phyloP scores from a whole-genome alignment of 2,329 filamentous ascomycete species.

The Aspergillus eucalypticola region DNA sequence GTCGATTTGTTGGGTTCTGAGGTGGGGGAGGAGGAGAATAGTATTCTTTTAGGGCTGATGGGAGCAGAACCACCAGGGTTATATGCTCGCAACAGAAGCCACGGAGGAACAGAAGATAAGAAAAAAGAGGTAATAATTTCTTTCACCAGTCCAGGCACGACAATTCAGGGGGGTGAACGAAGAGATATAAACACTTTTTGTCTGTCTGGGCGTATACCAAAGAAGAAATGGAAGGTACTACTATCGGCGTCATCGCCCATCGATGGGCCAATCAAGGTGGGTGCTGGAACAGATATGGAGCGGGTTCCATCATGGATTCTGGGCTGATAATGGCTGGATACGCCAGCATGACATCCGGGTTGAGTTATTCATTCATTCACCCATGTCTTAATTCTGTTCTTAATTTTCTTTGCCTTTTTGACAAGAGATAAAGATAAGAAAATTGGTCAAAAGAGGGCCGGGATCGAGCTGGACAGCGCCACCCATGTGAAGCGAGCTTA shows the following conservation, averaged over 20 bases:
- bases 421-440: constrained; percentile 12
- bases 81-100: neutral
- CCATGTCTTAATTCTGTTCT: neutral
- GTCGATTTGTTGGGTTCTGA: neutral
- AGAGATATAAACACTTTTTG: neutral
- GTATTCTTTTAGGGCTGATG: neutral
- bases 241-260: constrained; percentile 4
- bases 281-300: neutral
- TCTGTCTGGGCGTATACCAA: neutral
- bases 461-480: constrained; percentile 7
- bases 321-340: neutral
- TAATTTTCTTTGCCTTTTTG: no score
- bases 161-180: neutral
- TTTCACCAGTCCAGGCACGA: neutral
- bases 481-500: constrained; percentile 9
- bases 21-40: neutral
- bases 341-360: constrained; percentile 1
- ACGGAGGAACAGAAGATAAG: neutral
- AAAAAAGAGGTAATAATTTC: neutral
- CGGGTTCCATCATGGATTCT: neutral
- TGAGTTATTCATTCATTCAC: no score
- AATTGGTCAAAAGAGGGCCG: constrained; percentile 15
- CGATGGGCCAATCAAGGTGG: neutral
- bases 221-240: neutral
- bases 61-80: neutral